Evolutionary conservation across 164 flowering plant species (phyloP), one percentile per base, ranked within the genome.

Genomic region (Nymphaea thermarum): DNA sequence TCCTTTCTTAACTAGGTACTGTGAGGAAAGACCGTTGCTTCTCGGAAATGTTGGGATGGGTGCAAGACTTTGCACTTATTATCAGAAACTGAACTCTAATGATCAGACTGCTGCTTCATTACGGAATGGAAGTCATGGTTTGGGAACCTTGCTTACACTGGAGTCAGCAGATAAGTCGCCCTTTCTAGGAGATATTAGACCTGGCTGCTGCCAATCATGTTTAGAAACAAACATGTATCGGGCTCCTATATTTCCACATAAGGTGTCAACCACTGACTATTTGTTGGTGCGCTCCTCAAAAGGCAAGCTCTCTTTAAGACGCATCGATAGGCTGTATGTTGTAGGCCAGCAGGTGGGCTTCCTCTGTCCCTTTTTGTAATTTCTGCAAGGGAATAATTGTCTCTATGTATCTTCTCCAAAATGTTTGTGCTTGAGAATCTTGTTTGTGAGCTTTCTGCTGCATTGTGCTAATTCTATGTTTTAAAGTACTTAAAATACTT

Each of bases 1-100:
- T 55, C 16, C 10, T 16, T 61, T 16, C 41, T 15, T 68, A 57
- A 73, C 68, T 78, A 94, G 99, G 85, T 94, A 94, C 66, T 94
- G 95, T 68, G 99, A 91, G 79, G 99, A 91, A 77, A 87, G 99
- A 65, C 99, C 99, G 67, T 80, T 94, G 71, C 78, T 94, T 44
- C 70, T 94, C 70, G 89, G 97, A 71, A 94, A 94, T 83, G 79
- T 71, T 70, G 99, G 99, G 63, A 94, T 94, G 99, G 99, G 99
- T 74, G 97, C 99, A 63, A 84, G 93, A 64, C 70, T 94, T 6
- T 89, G 97, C 75, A 90, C 96, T 66, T 91, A 94, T 70, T 90
- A 91, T 81, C 97, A 89, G 71, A 94, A 94, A 79, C 78, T 82
- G 55, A 70, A 81, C 8, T 77, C 95, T 45, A 80, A 80, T 71